phyloP scores from a whole-genome alignment of 345 rosid species.

The Rhodamnia argentea region DNA sequence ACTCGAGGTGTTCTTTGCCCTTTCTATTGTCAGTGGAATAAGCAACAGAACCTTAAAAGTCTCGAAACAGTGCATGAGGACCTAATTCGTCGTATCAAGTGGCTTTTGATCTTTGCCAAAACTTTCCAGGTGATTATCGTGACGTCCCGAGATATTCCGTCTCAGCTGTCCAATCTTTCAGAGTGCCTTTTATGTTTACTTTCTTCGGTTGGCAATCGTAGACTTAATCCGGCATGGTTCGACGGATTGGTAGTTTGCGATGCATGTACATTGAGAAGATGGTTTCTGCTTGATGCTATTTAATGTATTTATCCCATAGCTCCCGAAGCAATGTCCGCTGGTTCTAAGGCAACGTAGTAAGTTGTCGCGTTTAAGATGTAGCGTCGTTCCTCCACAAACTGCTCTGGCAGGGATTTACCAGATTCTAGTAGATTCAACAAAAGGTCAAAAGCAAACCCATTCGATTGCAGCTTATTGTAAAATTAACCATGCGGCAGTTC shows the following conservation, averaged over 20 bases:
- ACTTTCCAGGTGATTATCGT: no score
- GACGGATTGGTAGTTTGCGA: rapidly evolving
- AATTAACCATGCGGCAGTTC: background rate
- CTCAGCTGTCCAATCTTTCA: background rate
- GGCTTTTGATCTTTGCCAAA: no score
- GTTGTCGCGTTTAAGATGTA: background rate
- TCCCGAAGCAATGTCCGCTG: background rate
- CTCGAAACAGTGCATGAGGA: background rate
- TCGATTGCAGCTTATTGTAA: background rate
- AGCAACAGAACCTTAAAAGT: background rate
- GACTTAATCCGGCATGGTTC: background rate
- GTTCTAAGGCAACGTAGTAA: background rate
- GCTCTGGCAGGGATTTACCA: background rate
- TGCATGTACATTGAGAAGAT: background rate
- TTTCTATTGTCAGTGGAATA: background rate
- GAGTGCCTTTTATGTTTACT: background rate
- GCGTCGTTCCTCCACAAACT: background rate
- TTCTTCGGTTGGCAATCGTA: background rate
- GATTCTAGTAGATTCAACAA: background rate
- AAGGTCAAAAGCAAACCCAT: background rate
- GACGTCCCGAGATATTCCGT: background rate
- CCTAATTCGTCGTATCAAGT: no score
- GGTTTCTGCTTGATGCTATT: background rate
- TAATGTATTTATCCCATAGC: background rate
- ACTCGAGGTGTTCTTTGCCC: background rate